These are phyloP conservation scores for Mycena filopes DNA, from an alignment of 768 basidiomycete species.

Conservation along the genomic window DNA sequence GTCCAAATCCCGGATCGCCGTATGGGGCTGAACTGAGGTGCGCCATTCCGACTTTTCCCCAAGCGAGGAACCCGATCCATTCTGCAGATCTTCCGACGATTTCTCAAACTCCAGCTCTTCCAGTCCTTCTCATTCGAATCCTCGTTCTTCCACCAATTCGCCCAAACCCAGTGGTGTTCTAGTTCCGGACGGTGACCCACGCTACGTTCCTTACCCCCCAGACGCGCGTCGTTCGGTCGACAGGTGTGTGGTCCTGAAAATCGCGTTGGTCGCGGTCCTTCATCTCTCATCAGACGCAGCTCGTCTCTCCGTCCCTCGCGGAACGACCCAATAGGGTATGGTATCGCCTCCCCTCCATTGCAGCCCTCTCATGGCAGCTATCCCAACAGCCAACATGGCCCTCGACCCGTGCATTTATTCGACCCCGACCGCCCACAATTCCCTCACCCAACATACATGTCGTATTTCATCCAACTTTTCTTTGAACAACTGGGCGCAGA, in stretches of 20 bases:
- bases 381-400: slow-evolving; percentile 50
- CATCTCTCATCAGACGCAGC: slow-evolving; percentile 43
- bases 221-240: slow-evolving; percentile 56
- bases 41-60: slow-evolving; percentile 19
- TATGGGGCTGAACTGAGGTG: slow-evolving; percentile 60
- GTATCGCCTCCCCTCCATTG: slow-evolving; percentile 49
- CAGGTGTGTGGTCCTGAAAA: slow-evolving; percentile 46
- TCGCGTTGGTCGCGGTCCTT: slow-evolving; percentile 21
- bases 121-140: slow-evolving; percentile 57
- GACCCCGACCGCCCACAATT: slow-evolving; percentile 72
- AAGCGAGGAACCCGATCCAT: slow-evolving; percentile 24
- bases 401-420: slow-evolving; percentile 64
- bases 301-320: slow-evolving; percentile 54
- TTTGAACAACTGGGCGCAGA: slow-evolving; percentile 73
- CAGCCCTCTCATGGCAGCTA: slow-evolving; percentile 52
- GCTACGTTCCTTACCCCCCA: slow-evolving; percentile 61
- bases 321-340: slow-evolving; percentile 50
- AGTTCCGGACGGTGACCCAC: slow-evolving; percentile 53
- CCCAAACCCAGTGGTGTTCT: slow-evolving; percentile 64
- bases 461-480: slow-evolving; percentile 77
- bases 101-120: slow-evolving; percentile 62
- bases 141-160: slow-evolving; percentile 62
- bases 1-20: slow-evolving; percentile 60
- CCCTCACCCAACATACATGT: slow-evolving; percentile 76
- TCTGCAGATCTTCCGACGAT: slow-evolving; percentile 52